phyloP scores from a whole-genome alignment of 148 eudicot species.

The Persicaria tinctoria region DNA sequence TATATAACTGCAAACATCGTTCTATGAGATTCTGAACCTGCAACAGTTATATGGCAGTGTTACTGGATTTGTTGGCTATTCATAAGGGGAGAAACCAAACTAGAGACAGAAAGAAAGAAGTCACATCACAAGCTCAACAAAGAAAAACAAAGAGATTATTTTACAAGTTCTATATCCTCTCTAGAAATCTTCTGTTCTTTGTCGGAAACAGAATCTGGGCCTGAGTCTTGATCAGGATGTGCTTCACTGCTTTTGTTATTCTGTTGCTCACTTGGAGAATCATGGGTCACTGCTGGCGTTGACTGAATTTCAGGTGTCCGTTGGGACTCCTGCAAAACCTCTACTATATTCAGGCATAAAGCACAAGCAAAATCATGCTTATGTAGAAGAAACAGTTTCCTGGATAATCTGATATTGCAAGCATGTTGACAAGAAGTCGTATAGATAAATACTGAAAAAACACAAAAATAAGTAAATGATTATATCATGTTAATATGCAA shows the following conservation, averaged over 20 bases:
- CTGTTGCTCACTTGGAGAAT: slow-evolving; percentile 45
- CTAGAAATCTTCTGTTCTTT: slow-evolving; percentile 76
- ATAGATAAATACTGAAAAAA: too few relatives aligned
- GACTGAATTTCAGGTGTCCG: slow-evolving; percentile 40
- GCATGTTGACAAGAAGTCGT: too few relatives aligned
- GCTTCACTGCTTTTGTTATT: slow-evolving; percentile 38
- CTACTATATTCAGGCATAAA: not conserved
- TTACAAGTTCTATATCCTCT: slow-evolving; percentile 93
- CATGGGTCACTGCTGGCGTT: slow-evolving; percentile 37
- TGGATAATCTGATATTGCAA: not conserved
- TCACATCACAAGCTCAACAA: not conserved
- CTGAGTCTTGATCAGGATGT: slow-evolving; percentile 44
- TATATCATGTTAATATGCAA: too few relatives aligned
- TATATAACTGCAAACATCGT: slow-evolving; percentile 82
- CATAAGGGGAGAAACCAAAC: not conserved
- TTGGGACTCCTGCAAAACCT: slow-evolving; percentile 31
- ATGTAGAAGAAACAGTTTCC: not conserved
- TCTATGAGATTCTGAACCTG: slow-evolving; percentile 95
- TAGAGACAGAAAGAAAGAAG: not conserved
- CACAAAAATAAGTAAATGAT: too few relatives aligned
- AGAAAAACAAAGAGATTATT: slow-evolving; percentile 3
- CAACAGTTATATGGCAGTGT: slow-evolving; percentile 19
- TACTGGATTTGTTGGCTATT: not conserved
- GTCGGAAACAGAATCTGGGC: slow-evolving; percentile 69
- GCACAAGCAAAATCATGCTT: too few relatives aligned